Percentiles rank a stretch among this genome's conserved stretches.
phyloP scores from a whole-genome alignment of 768 basidiomycete genomes.

The Suillus paluster region DNA sequence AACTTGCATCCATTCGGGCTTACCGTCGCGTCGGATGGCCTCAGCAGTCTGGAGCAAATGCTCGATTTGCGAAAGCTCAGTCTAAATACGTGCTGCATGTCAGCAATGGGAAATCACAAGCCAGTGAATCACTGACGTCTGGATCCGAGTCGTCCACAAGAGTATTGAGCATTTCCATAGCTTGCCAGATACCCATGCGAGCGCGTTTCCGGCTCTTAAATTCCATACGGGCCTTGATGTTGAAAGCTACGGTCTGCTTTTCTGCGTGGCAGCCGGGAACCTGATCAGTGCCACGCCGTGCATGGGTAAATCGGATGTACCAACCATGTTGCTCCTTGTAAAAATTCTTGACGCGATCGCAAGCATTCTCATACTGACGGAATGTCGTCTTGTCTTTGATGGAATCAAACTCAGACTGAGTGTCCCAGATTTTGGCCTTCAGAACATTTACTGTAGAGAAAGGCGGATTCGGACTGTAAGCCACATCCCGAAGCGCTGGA shows the following conservation, averaged over 20 bases:
- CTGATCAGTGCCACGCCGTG: not conserved
- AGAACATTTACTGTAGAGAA: constrained; percentile 64
- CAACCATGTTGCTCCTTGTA: constrained; percentile 81
- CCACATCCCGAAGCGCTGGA: not conserved
- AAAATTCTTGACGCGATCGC: constrained; percentile 77
- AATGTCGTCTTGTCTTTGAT: constrained; percentile 68
- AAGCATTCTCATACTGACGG: constrained; percentile 75
- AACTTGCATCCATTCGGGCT: constrained; percentile 93
- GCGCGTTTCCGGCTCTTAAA: constrained; percentile 70
- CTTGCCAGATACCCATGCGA: constrained; percentile 86
- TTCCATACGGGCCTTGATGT: constrained; percentile 75
- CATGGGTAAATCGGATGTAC: constrained; percentile 11
- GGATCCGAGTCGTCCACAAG: constrained; percentile 92
- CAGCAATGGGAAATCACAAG: constrained; percentile 11
- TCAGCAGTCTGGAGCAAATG: constrained; percentile 93
- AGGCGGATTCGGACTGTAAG: constrained; percentile 5
- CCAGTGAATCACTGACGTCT: constrained; percentile 51
- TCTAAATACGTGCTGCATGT: constrained; percentile 44
- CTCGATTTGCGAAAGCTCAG: constrained; percentile 82
- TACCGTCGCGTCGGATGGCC: constrained; percentile 82
- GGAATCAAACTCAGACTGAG: constrained; percentile 53
- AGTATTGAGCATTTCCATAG: constrained; percentile 86
- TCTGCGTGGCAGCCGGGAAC: constrained; percentile 44
- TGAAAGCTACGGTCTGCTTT: constrained; percentile 88
- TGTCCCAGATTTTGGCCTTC: constrained; percentile 64